Evolutionary conservation across 495 filamentous ascomycete genomes (phyloP), one percentile per base, ranked within the genome.

Genomic region (Aspergillus baeticus): DNA sequence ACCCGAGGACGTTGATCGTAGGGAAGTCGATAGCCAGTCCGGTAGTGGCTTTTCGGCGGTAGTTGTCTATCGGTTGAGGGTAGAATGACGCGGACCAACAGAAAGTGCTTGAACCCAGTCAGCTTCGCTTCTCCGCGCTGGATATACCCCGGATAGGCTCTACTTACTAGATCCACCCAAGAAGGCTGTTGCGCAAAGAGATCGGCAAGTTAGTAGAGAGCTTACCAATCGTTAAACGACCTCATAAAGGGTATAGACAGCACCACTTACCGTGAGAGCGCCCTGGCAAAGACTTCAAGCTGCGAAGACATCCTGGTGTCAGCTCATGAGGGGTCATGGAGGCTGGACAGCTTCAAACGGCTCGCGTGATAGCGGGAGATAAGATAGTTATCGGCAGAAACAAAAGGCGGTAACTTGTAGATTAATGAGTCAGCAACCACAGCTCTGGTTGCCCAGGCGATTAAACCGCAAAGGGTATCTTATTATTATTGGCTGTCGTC

Each of bases 11-110:
- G 65, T 98, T 98, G 67, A 93, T 77, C 6, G 85, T 79, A 6
- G 89, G 90, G 64, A 91, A 96, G 68, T 97, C 91, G 46, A 94
- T 85, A 0, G 92, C 87, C 7, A 92, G 84, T 10, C 94, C 94
- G 5, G 82, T 79, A 4, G 92, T 96, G 3, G 91, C 87, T 21
- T 79, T 77, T 17, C 91, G 84, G 26, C 72, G 78, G 67, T 78
- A 85, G 77, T 96, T 98, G 54, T 84, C 80, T 36, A 92, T 68
- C 1, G 87, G 81, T 63, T 98, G 94, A 1, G 95, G 93, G 67
- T 97, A 98, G 74, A 96, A 98, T 11, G 91, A 96, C 36, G 87
- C 67, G 1, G 87, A 89, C 92, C 92, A 95, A 65, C 80, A 82
- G n/a, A 85, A 49, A 54, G 83, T 84, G 71, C 80, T 82, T 53